phyloP scores from a whole-genome alignment of 2,329 filamentous ascomycete genomes.

The Epichloe sp. region DNA sequence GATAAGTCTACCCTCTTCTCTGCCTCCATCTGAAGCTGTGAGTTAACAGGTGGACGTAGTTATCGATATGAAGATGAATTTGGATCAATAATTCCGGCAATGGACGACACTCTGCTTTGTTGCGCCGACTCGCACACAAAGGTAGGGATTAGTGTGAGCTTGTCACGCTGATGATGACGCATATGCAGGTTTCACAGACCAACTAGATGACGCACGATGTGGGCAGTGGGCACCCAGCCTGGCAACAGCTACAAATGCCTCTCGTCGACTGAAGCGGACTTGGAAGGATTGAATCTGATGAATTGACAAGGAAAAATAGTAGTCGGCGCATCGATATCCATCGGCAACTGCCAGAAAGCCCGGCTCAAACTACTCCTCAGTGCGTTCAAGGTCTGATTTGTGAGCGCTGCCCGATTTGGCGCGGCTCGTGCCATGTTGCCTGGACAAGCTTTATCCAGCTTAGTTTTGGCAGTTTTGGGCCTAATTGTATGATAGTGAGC shows the following conservation, averaged over 20 bases:
- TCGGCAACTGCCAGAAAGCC: not conserved
- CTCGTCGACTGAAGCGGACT: not conserved
- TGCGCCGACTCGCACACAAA: not conserved
- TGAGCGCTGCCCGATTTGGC: not conserved
- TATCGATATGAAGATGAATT: not conserved
- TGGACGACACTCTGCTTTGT: not conserved
- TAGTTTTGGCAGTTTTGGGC: too few species aligned
- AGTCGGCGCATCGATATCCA: not conserved
- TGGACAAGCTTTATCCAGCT: too few species aligned
- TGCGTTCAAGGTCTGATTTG: not conserved
- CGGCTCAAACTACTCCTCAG: not conserved
- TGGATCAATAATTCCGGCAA: not conserved
- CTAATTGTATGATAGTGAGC: not conserved
- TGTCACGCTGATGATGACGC: not conserved
- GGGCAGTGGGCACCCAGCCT: not conserved
- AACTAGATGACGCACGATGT: too few species aligned
- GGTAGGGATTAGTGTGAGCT: not conserved
- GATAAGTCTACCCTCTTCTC: constrained; percentile 32
- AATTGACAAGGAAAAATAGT: not conserved
- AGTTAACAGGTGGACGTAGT: constrained; percentile 3
- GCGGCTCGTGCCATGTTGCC: too few species aligned
- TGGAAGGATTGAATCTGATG: too few species aligned
- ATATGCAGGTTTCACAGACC: not conserved
- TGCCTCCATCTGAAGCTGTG: not conserved
- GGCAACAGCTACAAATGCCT: not conserved